phyloP scores from a whole-genome alignment of 768 basidiomycete species.

The Psilocybe tampanensis region DNA sequence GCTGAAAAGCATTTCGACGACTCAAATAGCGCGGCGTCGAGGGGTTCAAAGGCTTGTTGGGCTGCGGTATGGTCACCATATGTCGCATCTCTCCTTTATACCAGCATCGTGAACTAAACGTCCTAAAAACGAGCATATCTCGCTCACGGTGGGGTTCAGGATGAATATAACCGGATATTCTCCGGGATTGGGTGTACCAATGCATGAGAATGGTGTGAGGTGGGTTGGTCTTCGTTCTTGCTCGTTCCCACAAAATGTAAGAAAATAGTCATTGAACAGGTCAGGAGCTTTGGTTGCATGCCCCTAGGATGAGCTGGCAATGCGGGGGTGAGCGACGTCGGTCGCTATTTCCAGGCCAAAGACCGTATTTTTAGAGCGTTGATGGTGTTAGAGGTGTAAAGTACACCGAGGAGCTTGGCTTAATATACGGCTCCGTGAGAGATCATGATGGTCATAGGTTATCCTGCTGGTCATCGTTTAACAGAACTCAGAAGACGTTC shows the following conservation, averaged over 20 bases:
- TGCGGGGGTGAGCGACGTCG: neutral
- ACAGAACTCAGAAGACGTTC: too few species aligned
- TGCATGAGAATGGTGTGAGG: neutral
- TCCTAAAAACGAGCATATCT: conserved; percentile 1
- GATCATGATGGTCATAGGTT: neutral
- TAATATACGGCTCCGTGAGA: neutral
- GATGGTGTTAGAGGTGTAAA: neutral
- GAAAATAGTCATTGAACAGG: neutral
- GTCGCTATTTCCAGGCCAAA: neutral
- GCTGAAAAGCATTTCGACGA: conserved; percentile 12
- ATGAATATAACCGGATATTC: conserved; percentile 1
- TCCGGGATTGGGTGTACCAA: neutral
- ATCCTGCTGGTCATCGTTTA: neutral
- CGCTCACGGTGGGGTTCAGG: neutral
- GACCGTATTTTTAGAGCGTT: conserved; percentile 6
- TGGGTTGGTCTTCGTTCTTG: neutral
- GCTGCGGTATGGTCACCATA: too few species aligned
- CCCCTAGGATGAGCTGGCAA: conserved; percentile 17
- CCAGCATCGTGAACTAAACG: conserved; percentile 10
- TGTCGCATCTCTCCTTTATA: conserved; percentile 1
- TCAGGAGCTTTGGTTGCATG: conserved; percentile 10
- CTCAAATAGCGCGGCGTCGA: neutral
- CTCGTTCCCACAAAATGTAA: conserved; percentile 8
- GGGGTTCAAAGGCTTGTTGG: neutral
- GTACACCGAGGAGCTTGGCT: neutral